phyloP scores from a whole-genome alignment of 2,329 filamentous ascomycete genomes.

The Fonsecaea pugnacius region DNA sequence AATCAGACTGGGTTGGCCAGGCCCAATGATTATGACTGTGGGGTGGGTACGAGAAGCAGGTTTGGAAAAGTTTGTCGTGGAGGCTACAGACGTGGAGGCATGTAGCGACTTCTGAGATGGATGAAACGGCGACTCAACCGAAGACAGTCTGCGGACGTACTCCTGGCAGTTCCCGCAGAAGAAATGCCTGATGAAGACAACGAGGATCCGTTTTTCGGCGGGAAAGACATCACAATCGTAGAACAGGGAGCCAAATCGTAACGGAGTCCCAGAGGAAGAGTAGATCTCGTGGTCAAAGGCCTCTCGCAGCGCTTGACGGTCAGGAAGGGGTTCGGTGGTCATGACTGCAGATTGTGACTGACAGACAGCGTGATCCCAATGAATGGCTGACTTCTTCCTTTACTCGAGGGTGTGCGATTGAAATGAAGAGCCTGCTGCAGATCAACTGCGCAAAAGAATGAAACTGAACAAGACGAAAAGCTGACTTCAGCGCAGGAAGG shows the following conservation, averaged over 20 bases:
- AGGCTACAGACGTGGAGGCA: conserved; percentile 41
- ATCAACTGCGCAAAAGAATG: not conserved
- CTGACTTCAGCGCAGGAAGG: not conserved
- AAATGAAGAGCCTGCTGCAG: not conserved
- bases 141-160: conserved; percentile 67
- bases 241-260: conserved; percentile 32
- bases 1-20: conserved; percentile 71
- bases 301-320: conserved; percentile 18
- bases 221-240: conserved; percentile 21
- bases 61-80: conserved; percentile 23
- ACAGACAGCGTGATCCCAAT: not conserved
- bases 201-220: conserved; percentile 59
- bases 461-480: not conserved
- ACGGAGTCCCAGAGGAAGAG: conserved; percentile 25
- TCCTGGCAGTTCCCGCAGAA: conserved; percentile 84
- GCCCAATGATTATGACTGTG: conserved; percentile 70
- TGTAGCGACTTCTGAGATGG: conserved; percentile 55
- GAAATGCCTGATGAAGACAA: conserved; percentile 79
- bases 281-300: conserved; percentile 33
- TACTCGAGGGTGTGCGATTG: not conserved
- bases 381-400: not conserved
- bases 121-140: conserved; percentile 27
- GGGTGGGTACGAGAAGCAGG: conserved; percentile 44
- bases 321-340: conserved; percentile 22
- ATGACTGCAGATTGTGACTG: conserved; percentile 5